Evolutionary conservation across 2,329 filamentous ascomycete species (phyloP), one percentile per base, ranked within the genome.

Genomic region (Hypoxylon sp.): DNA sequence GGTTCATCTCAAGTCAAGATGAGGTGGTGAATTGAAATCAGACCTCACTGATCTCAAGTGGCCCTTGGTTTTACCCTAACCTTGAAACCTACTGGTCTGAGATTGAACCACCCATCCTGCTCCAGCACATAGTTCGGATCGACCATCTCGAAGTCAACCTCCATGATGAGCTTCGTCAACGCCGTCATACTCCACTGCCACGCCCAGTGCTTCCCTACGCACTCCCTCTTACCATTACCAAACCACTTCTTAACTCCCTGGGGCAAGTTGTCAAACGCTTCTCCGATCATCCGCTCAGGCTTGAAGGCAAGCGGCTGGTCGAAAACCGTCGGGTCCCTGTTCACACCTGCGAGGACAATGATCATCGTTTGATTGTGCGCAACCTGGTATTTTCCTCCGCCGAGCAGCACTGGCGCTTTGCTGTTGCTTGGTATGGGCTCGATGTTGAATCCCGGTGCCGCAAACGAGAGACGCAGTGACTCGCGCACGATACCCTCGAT

Each of bases 361-460:
- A 80, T 78, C 66, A 80, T 70, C 27, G 75, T 37, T 61, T 80
- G 78, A 60, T 79, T 64, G 65, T 79, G 71, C 3, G 76, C 70
- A 9, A 80, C 59, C 61, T 77, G 68, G 63, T 80, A 80, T 58
- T 76, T 78, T 30, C 77, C 78, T 1, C 75, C 75, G 0, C 58
- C 75, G 0, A 80, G 66, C 3, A 78, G 70, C 12, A 82, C 65
- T 0, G 82, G 77, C 0, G 64, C 68, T 63, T 72, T 74, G 57
- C 67, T 65, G 2, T 71, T 67, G 27, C 69, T 63, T 2, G 77
- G 76, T 1, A 74, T 64, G 0, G 73, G 73, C 67, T 80, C 78
- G 45, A 80, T 76, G 69, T 80, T 80, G 70, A 83, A 80, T 0
- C 77, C 75, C 1, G 81, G 80, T 0, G 81, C 79, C 0, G 80